Evolutionary conservation across 2,329 filamentous ascomycete species (phyloP).

Genomic region (Coleophoma eucalyptorum): DNA sequence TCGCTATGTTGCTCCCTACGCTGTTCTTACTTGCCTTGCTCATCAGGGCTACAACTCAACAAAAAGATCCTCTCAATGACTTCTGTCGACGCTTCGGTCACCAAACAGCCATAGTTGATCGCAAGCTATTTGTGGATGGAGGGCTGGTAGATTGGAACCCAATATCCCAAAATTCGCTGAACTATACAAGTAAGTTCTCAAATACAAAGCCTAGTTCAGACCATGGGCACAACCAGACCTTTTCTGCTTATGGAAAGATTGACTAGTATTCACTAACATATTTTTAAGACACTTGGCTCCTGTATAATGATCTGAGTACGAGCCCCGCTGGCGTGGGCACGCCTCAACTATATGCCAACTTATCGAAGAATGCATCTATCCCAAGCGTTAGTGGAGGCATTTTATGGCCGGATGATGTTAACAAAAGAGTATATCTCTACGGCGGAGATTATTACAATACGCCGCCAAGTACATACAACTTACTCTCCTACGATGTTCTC

Average conservation of each 20-base stretch:
- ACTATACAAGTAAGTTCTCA: conserved; percentile 50
- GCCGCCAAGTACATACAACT: conserved; percentile 40
- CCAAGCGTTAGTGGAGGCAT: conserved; percentile 44
- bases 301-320: conserved; percentile 52
- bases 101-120: conserved; percentile 55
- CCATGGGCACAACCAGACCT: too few relatives aligned
- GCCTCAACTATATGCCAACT: conserved; percentile 51
- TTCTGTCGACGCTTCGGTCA: conserved; percentile 55
- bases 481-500: conserved; percentile 56
- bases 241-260: too few relatives aligned
- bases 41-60: conserved; percentile 19
- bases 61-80: conserved; percentile 47
- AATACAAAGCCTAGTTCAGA: too few relatives aligned
- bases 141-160: conserved; percentile 53
- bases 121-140: conserved; percentile 59
- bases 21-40: too few relatives aligned
- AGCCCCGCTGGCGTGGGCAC: conserved; percentile 31
- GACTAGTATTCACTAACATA: too few relatives aligned
- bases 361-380: conserved; percentile 55
- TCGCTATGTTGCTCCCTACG: too few relatives aligned
- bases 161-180: conserved; percentile 40
- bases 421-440: conserved; percentile 60
- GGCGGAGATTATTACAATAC: conserved; percentile 50
- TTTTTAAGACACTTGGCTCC: conserved; percentile 44
- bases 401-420: conserved; percentile 57